Evolutionary conservation across 345 rosid genomes (phyloP).

Genomic region (Hevea brasiliensis): DNA sequence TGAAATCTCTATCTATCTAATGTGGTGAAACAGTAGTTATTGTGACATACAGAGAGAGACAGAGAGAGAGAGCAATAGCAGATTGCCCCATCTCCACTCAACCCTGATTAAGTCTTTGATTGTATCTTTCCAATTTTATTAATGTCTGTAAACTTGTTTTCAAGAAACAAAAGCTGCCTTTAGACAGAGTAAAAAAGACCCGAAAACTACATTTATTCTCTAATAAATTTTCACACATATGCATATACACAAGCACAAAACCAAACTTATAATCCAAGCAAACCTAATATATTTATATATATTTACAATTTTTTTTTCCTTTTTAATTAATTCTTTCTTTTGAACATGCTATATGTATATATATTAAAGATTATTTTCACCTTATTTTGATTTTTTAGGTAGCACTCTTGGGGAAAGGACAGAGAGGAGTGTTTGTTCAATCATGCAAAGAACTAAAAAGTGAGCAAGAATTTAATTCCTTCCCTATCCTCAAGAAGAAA

Average conservation of each 20-base stretch:
- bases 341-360: too few species aligned
- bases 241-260: constrained; percentile 25
- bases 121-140: background rate
- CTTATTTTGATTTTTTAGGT: constrained; percentile 31
- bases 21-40: constrained; percentile 39
- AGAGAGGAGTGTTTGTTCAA: constrained; percentile 19
- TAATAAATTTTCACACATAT: constrained; percentile 36
- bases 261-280: constrained; percentile 71
- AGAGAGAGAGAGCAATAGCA: constrained; percentile 6
- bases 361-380: background rate
- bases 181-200: constrained; percentile 28
- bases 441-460: constrained; percentile 37
- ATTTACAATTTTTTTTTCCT: too few species aligned
- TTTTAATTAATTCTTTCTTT: too few species aligned
- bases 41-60: too few species aligned
- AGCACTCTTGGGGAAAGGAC: constrained; percentile 7
- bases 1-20: constrained; percentile 24
- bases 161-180: constrained; percentile 28
- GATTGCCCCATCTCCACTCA: constrained; percentile 75
- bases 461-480: constrained; percentile 56
- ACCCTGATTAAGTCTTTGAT: constrained; percentile 33
- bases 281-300: constrained; percentile 9
- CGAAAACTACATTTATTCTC: constrained; percentile 43
- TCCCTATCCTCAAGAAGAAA: constrained; percentile 47
- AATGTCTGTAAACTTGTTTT: background rate